Evolutionary conservation across 306 rosid species (phyloP).

Genomic region (Vachellia collinsii): DNA sequence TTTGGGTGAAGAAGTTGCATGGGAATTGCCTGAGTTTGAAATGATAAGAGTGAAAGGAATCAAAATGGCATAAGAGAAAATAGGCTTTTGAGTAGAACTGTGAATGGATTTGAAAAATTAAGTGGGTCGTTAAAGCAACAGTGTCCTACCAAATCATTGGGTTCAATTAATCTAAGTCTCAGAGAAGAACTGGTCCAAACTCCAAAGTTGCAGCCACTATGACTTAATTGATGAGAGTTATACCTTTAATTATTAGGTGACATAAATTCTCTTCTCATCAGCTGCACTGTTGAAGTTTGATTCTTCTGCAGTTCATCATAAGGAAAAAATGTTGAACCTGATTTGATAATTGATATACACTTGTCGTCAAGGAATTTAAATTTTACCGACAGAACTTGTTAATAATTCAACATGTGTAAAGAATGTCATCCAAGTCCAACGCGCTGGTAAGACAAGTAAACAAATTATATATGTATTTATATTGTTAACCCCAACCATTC

Average conservation of each 20-base stretch:
- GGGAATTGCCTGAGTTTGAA: conserved; percentile 18
- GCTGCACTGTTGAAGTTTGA: not conserved
- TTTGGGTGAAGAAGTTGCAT: conserved; percentile 1
- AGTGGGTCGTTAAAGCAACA: conserved; percentile 32
- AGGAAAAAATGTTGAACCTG: not conserved
- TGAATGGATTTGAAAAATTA: conserved; percentile 34
- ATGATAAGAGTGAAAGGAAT: conserved; percentile 41
- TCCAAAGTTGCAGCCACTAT: not conserved
- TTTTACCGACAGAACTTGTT: not conserved
- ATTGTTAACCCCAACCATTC: no score
- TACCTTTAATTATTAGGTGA: not conserved
- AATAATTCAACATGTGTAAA: not conserved
- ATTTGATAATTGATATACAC: not conserved
- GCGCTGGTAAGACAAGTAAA: no score
- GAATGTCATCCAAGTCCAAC: no score
- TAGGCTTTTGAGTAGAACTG: conserved; percentile 22
- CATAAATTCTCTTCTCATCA: not conserved
- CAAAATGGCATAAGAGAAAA: conserved; percentile 9
- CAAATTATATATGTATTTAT: no score
- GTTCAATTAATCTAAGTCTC: conserved; percentile 28
- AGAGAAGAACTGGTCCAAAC: not conserved
- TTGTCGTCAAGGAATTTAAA: not conserved
- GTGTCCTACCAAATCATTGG: conserved; percentile 13
- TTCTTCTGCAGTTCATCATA: not conserved
- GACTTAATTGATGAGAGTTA: not conserved